These are phyloP conservation scores for Saposhnikovia divaricata DNA, from an alignment of 129 eudicot species.

Conservation along the genomic window DNA sequence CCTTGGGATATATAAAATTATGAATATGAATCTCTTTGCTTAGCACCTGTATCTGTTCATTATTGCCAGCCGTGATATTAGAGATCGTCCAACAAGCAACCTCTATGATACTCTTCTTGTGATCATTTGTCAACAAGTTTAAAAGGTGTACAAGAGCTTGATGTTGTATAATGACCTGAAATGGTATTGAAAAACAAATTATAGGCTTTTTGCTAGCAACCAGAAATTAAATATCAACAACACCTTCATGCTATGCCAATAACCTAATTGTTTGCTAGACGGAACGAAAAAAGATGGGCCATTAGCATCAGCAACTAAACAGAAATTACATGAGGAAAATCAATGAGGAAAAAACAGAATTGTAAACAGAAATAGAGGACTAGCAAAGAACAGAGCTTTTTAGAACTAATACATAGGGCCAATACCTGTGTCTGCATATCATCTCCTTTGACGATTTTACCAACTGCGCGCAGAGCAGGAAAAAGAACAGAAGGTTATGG, in stretches of 20 bases:
- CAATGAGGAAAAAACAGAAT: not conserved
- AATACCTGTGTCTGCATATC: constrained; percentile 73
- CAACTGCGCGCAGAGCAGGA: constrained; percentile 42
- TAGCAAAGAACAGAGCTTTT: not conserved
- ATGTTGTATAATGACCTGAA: constrained; percentile 27
- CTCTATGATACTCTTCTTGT: constrained; percentile 34
- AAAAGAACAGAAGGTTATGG: constrained; percentile 40
- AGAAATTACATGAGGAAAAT: not conserved
- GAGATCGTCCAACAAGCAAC: constrained; percentile 41
- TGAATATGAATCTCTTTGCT: not conserved
- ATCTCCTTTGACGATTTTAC: constrained; percentile 41
- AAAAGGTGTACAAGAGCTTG: constrained; percentile 25
- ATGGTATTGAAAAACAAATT: constrained; percentile 5
- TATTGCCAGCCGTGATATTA: constrained; percentile 36
- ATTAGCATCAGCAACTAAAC: no score
- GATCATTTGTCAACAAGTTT: constrained; percentile 22
- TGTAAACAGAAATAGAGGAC: not conserved
- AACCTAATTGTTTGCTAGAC: not conserved
- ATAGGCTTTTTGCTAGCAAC: not conserved
- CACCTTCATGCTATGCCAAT: not conserved
- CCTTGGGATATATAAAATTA: not conserved
- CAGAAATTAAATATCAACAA: not conserved
- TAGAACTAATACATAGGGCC: not conserved
- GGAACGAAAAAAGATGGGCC: not conserved
- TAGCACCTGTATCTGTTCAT: constrained; percentile 26